These are phyloP conservation scores for Neoboletus subvelutipes DNA, from an alignment of 768 basidiomycete genomes.

Conservation along the genomic window DNA sequence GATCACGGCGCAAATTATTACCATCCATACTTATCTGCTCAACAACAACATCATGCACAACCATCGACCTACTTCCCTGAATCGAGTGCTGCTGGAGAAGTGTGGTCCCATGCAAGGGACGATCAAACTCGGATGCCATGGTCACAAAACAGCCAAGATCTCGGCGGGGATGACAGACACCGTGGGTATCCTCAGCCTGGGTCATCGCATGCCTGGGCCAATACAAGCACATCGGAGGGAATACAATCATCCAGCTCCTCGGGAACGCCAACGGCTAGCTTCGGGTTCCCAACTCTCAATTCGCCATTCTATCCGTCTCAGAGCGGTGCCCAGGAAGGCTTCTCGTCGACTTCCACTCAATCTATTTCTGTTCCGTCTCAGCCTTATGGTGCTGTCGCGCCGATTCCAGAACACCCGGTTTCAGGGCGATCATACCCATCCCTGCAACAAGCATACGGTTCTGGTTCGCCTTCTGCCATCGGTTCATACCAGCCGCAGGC, in stretches of 20 bases:
- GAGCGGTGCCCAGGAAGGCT: conserved; percentile 32
- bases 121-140: conserved; percentile 27
- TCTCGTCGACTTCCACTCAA: conserved; percentile 33
- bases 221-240: conserved; percentile 21
- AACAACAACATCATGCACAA: conserved; percentile 26
- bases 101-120: conserved; percentile 23
- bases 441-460: conserved; percentile 28
- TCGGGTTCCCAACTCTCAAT: conserved; percentile 52
- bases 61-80: conserved; percentile 26
- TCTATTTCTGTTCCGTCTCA: conserved; percentile 30
- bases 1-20: conserved; percentile 27
- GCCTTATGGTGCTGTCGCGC: conserved; percentile 29
- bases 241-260: conserved; percentile 24
- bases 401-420: conserved; percentile 22
- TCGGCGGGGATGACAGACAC: conserved; percentile 25
- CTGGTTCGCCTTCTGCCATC: conserved; percentile 15
- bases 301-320: conserved; percentile 55
- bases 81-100: conserved; percentile 18
- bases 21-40: conserved; percentile 24
- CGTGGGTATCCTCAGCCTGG: conserved; percentile 30
- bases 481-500: conserved; percentile 28
- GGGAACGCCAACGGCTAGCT: conserved; percentile 25
- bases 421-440: conserved; percentile 29
- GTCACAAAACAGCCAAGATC: conserved; percentile 27
- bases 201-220: conserved; percentile 29